Evolutionary conservation across 805 yeast genomes (phyloP), one percentile per base, ranked within the genome.

Genomic region (Lipomyces lipofer): DNA sequence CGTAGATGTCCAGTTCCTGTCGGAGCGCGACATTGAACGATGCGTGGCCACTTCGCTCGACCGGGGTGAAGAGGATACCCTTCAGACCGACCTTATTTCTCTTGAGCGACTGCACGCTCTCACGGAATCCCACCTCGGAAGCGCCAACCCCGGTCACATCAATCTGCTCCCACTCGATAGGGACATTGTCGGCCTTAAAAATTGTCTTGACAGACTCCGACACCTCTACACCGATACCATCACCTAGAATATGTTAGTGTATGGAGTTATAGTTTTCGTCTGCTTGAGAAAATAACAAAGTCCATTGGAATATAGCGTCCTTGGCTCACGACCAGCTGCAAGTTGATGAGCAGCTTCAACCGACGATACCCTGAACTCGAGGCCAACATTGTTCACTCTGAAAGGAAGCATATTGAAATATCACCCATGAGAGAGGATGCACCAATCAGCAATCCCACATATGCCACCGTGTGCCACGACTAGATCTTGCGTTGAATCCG

Each of bases 51-150:
- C 86, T 79, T 67, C 88, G 84, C 63, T 85, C 85, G 52, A 84
- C 82, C 63, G 95, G 94, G 50, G 98, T 92, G 77, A 88, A 85
- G 74, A 95, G 82, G 70, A 92, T 88, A 74, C 98, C 97, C 78
- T 92, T 94, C 67, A 92, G 81, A 70, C 97, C 99, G 67, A 94
- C 88, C 78, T 90, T 91, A 80, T 92, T 92, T 81, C 97, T 86
- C 79, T 90, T 88, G 68, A 92, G 78, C 19, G 97, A 89, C 64
- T 84, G 81, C 60, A 94, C 91, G 53, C 76, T 70, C 69, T 75
- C 71, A 64, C 69, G 63, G 52, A 64, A 58, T 40, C 65, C 62
- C 25, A 60, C 67, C 48, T 72, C 72, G 57, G 78, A 78, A 52
- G 75, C 63, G 64, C 83, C 84, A 10, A 84, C 76, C 60, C 87